phyloP scores from a whole-genome alignment of 1,284 basidiomycete genomes.

The Moniliella sp. region DNA sequence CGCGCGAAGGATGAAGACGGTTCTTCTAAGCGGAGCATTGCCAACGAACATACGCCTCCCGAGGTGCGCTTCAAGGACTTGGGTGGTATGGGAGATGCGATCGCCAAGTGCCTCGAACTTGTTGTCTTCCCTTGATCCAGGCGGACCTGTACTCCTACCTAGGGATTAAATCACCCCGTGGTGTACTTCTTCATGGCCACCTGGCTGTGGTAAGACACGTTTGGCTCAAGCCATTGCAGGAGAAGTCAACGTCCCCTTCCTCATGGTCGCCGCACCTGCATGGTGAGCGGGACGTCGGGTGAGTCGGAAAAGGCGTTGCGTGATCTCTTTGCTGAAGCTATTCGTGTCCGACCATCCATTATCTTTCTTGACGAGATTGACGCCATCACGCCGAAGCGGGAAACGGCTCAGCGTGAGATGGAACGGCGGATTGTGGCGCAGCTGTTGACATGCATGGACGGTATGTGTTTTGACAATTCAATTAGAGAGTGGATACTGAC shows the following conservation, averaged over 20 bases:
- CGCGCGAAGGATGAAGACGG: constrained; percentile 7
- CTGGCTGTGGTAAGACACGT: constrained; percentile 70
- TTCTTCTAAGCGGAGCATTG: constrained; percentile 5
- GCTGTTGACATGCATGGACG: constrained; percentile 90
- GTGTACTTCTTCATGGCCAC: constrained; percentile 82
- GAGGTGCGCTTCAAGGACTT: constrained; percentile 55
- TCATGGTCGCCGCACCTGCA: constrained; percentile 79
- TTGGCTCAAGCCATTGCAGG: constrained; percentile 52
- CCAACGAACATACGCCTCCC: constrained; percentile 37
- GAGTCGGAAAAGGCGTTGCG: constrained; percentile 86
- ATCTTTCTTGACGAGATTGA: constrained; percentile 63
- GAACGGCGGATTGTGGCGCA: constrained; percentile 89
- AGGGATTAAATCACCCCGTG: constrained; percentile 72
- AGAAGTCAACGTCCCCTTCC: constrained; percentile 56
- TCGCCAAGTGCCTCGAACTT: constrained; percentile 81
- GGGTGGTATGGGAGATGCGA: constrained; percentile 61
- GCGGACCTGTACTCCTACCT: constrained; percentile 85
- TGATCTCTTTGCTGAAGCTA: constrained; percentile 60
- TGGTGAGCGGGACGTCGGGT: constrained; percentile 90
- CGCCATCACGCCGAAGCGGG: constrained; percentile 86
- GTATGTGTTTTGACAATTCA: no score
- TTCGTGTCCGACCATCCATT: constrained; percentile 25
- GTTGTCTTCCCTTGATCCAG: constrained; percentile 82
- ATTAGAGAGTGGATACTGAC: no score
- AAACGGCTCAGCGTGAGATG: constrained; percentile 80